Evolutionary conservation across 2,329 filamentous ascomycete species (phyloP).

Genomic region (Colletotrichum sp.): DNA sequence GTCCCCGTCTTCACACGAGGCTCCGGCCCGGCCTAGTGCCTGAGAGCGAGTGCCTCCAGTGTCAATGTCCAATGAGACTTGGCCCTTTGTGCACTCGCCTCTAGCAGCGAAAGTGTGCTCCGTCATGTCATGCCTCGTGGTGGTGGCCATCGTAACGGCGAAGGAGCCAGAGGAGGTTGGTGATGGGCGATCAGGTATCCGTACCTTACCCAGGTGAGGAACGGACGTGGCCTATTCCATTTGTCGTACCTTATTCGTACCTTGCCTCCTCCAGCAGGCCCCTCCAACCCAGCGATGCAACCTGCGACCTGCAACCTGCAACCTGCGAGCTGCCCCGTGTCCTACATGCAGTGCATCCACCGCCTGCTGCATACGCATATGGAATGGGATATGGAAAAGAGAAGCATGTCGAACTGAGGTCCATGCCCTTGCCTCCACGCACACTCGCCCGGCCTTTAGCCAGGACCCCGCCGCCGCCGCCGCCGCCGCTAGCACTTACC

Average conservation of each 20-base stretch:
- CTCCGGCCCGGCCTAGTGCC: neutral
- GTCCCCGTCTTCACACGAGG: neutral
- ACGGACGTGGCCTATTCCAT: neutral
- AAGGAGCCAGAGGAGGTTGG: neutral
- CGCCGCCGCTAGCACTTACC: neutral
- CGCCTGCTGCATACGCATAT: neutral
- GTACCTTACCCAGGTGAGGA: neutral
- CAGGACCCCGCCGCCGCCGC: neutral
- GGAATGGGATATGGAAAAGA: neutral
- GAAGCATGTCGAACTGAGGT: neutral
- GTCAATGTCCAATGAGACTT: neutral
- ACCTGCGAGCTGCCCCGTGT: constrained; percentile 7
- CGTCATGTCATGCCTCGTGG: constrained; percentile 4
- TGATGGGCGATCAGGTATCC: neutral
- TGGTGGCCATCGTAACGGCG: neutral
- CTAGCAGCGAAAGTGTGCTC: neutral
- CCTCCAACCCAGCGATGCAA: neutral
- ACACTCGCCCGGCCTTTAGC: neutral
- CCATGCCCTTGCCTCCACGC: neutral
- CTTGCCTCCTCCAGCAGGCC: neutral
- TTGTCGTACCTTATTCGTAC: neutral
- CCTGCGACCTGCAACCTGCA: neutral
- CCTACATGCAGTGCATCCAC: neutral
- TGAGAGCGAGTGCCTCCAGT: neutral
- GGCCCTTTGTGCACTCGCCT: neutral